Evolutionary conservation across 2,329 filamentous ascomycete genomes (phyloP).

Genomic region (Lasiodiplodia sp.): DNA sequence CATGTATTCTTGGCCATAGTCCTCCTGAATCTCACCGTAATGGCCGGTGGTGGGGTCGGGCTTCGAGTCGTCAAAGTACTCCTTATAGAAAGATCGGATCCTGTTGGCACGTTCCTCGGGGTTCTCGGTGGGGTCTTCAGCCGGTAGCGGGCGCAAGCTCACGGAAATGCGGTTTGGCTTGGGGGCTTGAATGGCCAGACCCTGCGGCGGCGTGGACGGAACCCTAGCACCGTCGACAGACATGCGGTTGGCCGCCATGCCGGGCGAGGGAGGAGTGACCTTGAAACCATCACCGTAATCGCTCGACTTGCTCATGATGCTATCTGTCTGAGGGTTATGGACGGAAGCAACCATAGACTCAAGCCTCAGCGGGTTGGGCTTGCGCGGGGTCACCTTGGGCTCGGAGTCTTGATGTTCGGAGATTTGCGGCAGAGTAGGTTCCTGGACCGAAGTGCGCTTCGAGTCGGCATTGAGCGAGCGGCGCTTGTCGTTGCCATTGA

Average conservation of each 20-base stretch:
- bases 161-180: conserved; percentile 62
- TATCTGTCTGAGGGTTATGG: conserved; percentile 45
- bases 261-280: conserved; percentile 51
- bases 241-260: conserved; percentile 8
- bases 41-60: conserved; percentile 44
- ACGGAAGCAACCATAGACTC: conserved; percentile 47
- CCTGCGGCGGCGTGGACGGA: conserved; percentile 20
- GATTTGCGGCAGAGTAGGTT: conserved; percentile 33
- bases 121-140: conserved; percentile 82
- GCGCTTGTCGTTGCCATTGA: conserved; percentile 39
- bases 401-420: conserved; percentile 31
- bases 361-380: conserved; percentile 35
- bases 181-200: conserved; percentile 17
- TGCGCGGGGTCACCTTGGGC: conserved; percentile 20
- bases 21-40: conserved; percentile 71
- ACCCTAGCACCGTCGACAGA: neutral
- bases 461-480: conserved; percentile 46
- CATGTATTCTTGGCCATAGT: conserved; percentile 75
- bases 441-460: conserved; percentile 47
- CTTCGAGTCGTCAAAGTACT: conserved; percentile 93
- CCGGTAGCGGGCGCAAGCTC: conserved; percentile 81
- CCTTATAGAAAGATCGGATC: conserved; percentile 98
- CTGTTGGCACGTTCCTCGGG: conserved; percentile 94
- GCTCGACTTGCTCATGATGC: conserved; percentile 59
- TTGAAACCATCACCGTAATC: conserved; percentile 64